Base-by-base conservation (phyloP, 768 basidiomycete genomes). In the Boletus pseudo-olivaceus region DNA sequence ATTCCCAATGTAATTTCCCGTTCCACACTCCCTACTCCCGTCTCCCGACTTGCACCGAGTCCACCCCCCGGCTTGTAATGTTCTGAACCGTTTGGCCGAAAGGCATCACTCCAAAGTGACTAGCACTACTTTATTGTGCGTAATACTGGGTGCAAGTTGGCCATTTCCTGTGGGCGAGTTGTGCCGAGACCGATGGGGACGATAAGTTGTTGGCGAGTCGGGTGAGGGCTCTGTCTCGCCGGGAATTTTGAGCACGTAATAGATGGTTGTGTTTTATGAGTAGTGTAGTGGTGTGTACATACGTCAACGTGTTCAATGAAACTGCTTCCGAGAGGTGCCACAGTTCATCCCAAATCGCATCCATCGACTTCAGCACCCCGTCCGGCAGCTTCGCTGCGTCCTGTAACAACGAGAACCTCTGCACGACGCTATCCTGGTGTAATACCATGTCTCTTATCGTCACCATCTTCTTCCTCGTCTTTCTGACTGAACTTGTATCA, bases 381-480 rank as follows among this genome's bases (percentile, higher is more conserved):
- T 38, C 50, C 29, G 4, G 47, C 59, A 29, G 46, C 46, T 12
- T 39, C 7, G 53, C 47, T 46, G 47, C 14, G 40, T 30, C 19
- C 42, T 58, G 53, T 60, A 51, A 47, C 51, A 34, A 47, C 55
- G 17, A 43, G 9, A 45, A 38, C 41, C 33, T 15, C 10, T 41
- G 26, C 34, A 46, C 47, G 10, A 29, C 55, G 19, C 49, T 32
- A 19, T 40, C 20, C 51, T 20, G 52, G 52, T 54, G 42, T 55
- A 38, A 48, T 3, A 61, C 51, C 56, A 92, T 93, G 90, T 81
- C 89, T 57, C 82, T 95, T 53, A 83, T 93, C 39, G 63, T 93
- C 51, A 81, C 89, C 26, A 89, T 96, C 56, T 92, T 98, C 66
- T 69, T 79, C 17, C 79, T 94, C 49, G 90, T 91, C 32, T 84